A percentile compares a stretch with the other conserved stretches of the same genome.
Conservation (phyloP, 2,329 filamentous ascomycete species). For the Coleophoma cylindrospora region DNA sequence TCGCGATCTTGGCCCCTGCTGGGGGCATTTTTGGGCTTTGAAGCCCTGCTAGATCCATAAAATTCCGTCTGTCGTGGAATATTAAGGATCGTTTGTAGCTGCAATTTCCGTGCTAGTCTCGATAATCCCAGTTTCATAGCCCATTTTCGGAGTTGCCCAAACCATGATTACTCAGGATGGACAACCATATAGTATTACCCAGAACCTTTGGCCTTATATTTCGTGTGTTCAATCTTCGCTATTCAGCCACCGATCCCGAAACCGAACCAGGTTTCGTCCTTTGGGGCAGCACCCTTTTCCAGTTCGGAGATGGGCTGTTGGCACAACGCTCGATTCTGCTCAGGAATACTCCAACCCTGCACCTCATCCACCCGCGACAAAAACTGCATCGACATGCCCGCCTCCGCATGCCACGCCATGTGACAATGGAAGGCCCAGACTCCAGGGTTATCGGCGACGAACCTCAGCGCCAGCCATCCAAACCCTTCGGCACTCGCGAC, state of each 20-base stretch:
- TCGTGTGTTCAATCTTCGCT: too few relatives aligned
- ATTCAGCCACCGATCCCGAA: background rate
- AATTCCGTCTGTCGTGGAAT: too few relatives aligned
- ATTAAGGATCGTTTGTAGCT: too few relatives aligned
- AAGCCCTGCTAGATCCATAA: too few relatives aligned
- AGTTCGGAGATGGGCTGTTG: slow-evolving; percentile 34
- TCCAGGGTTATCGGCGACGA: slow-evolving; percentile 52
- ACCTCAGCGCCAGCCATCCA: slow-evolving; percentile 48
- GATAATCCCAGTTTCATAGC: too few relatives aligned
- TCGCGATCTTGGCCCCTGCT: too few relatives aligned
- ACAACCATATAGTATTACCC: too few relatives aligned
- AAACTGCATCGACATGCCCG: slow-evolving; percentile 56
- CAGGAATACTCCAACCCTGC: slow-evolving; percentile 35
- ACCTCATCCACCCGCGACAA: slow-evolving; percentile 42
- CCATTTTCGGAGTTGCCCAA: too few relatives aligned
- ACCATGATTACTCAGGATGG: too few relatives aligned
- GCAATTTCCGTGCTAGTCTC: too few relatives aligned
- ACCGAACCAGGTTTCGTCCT: slow-evolving; percentile 42
- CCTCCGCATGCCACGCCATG: slow-evolving; percentile 52
- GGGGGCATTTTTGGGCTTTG: too few relatives aligned
- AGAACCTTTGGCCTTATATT: too few relatives aligned
- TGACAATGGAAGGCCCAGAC: slow-evolving; percentile 56
- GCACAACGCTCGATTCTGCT: slow-evolving; percentile 41
- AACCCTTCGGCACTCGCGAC: slow-evolving; percentile 48
- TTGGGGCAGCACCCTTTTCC: slow-evolving; percentile 41